Base-by-base conservation (phyloP, 1,284 basidiomycete species). In the Cryptococcus hybrid region DNA sequence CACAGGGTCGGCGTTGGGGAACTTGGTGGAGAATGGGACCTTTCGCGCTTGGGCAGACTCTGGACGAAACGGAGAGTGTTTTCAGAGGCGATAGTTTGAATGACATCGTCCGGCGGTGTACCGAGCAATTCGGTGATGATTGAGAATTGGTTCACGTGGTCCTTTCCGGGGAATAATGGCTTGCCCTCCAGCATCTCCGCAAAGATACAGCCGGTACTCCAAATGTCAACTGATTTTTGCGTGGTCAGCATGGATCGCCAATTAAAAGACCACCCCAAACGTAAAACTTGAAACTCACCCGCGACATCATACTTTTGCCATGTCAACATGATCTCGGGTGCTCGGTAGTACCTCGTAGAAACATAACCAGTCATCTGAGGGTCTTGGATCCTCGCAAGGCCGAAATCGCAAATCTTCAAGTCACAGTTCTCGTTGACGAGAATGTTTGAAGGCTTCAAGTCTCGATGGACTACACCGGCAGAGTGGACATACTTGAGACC, bases 231-330 rank as follows among this genome's bases (percentile, higher is more conserved):
- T 63, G 64, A 5, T 11, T 6, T 24, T 24, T 24, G 24, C n/a
- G 24, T 49, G 30, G 57, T 69, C 48, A 66, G 61, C 57, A 42
- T 13, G 48, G 5, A 24, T 24, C 7, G 37, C 5, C 34, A 5
- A 6, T 4, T 8, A 24, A 5, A 12, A 44, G 43, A 13, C 43
- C 7, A n/a, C 43, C 7, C 46, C n/a, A 34, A 30, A 34, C 39
- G 18, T 7, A 13, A 37, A n/a, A 43, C 7, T 13, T 9, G 12
- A 9, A 5, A 78, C 79, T 66, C 60, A 81, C 81, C 82, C 34
- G 93, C 96, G 55, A 98, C 95, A 77, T 99, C 96, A 82, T 99
- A 99, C 81, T 99, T 98, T 79, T 99, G 95, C 96, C 96, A 99
- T 48, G 95, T 99, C 74, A 99, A 84, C 96, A 99, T 99, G 81